Base-by-base conservation (phyloP, 176 grass and related monocot genomes). In the Tillandsia leiboldiana region DNA sequence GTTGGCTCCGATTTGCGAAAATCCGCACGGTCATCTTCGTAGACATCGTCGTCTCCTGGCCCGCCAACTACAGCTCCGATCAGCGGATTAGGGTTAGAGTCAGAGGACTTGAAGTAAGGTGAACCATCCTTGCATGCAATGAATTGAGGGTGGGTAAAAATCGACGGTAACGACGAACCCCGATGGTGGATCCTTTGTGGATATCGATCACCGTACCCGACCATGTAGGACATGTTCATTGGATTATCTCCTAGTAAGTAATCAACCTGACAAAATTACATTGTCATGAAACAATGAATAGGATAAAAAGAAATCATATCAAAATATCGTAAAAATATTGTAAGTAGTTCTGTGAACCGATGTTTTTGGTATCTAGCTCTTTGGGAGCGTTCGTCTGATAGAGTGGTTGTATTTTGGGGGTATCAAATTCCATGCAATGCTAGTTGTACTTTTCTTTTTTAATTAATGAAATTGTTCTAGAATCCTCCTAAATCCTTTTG, bases 221-320 rank as follows among this genome's bases (percentile, higher is more conserved):
- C 77, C 94, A 97, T 97, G 75, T 92, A 97, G 7, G 93, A 97
- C 93, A 90, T 86, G 12, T 90, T 87, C 86, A 90, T 90, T 18
- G 89, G 94, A 9, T 97, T 97, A 66, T 92, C 84, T 65, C 94
- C 94, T 26, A 97, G 50, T 7, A 97, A 56, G 50, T 97, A 97
- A 59, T 97, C 94, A 50, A 90, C 51, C 94, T 97, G 73, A 24
- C 48, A n/a, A 67, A 48, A 6, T 61, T 15, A n/a, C 15, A 61
- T 20, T 42, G 6, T 20, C 52, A 11, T 56, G 52, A 12, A 61
- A 15, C 22, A 18, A 20, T 22, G 6, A 61, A 61, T 9, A 61
- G 22, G n/a, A 61, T 13, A 22, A 9, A 59, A 17, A 59, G 20
- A 59, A 59, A 17, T 8, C 2, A 59, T 17, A 7, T 2, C 8